phyloP scores from a whole-genome alignment of 2,329 filamentous ascomycete species.

The Berkeleyomyces basicola region DNA sequence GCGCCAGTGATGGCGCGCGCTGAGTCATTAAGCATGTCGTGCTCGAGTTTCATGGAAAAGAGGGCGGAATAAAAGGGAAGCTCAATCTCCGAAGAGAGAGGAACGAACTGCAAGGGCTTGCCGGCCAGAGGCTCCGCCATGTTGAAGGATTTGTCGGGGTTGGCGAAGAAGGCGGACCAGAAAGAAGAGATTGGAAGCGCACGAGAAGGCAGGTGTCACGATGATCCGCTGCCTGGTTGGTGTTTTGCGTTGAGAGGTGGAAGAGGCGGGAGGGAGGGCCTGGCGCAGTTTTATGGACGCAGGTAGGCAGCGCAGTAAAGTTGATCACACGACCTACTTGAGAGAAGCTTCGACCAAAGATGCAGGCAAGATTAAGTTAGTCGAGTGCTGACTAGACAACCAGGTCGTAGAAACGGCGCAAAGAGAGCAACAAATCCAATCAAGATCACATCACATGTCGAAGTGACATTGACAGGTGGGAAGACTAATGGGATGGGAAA shows the following conservation, averaged over 20 bases:
- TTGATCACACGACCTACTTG: no score
- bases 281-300: no score
- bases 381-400: no score
- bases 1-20: constrained; percentile 71
- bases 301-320: no score
- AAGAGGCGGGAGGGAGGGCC: no score
- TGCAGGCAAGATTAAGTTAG: no score
- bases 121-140: constrained; percentile 13
- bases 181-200: constrained; percentile 24
- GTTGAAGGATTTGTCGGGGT: not conserved
- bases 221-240: not conserved
- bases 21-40: constrained; percentile 92
- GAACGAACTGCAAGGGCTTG: constrained; percentile 49
- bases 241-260: no score
- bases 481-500: not conserved
- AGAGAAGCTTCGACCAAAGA: no score
- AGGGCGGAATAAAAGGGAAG: constrained; percentile 86
- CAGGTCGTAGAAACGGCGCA: not conserved
- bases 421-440: not conserved
- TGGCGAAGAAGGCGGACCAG: not conserved
- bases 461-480: not conserved
- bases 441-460: not conserved
- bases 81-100: constrained; percentile 88
- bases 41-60: constrained; percentile 86
- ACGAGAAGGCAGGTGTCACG: not conserved